A percentile compares a stretch with the other conserved stretches of the same genome.
phyloP scores from a whole-genome alignment of 371 early-diverging fungal genomes.

The Mortierella sp. region DNA sequence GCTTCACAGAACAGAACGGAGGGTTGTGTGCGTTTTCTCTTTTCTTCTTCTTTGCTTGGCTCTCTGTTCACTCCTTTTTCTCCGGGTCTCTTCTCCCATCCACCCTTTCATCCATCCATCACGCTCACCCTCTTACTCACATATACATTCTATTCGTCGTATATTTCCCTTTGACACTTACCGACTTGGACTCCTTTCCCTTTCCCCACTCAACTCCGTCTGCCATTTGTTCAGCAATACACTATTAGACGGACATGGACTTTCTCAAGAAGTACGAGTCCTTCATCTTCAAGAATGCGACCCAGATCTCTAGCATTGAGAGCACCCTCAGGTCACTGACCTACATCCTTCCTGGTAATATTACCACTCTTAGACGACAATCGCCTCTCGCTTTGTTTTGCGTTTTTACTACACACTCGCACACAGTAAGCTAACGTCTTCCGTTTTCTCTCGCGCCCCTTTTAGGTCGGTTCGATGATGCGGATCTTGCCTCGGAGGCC shows the following conservation, averaged over 20 bases:
- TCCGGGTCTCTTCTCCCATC: not conserved
- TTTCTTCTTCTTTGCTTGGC: not conserved
- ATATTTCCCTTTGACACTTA: not conserved
- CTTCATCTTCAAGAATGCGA: constrained; percentile 88
- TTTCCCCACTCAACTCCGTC: not conserved
- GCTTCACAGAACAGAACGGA: too few relatives aligned
- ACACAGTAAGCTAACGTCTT: not conserved
- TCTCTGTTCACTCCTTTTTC: not conserved
- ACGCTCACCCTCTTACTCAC: too few relatives aligned
- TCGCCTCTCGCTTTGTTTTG: not conserved
- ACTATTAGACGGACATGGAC: too few relatives aligned
- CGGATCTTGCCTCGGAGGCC: constrained; percentile 94
- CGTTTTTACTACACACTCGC: not conserved
- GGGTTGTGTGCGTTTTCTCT: too few relatives aligned
- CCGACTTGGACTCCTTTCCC: not conserved
- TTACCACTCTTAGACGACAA: not conserved
- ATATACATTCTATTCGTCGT: too few relatives aligned
- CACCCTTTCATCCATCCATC: not conserved
- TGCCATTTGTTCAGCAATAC: too few relatives aligned
- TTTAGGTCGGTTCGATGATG: constrained; percentile 91
- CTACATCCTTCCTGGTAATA: constrained; percentile 90
- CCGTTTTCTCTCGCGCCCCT: not conserved
- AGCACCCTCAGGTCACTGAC: constrained; percentile 88
- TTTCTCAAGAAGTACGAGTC: constrained; percentile 79
- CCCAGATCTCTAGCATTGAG: constrained; percentile 91